A percentile compares a stretch with the other conserved stretches of the same genome.
Evolutionary conservation across 2,329 filamentous ascomycete species (phyloP).

Genomic region (Aspergillus alliaceus): DNA sequence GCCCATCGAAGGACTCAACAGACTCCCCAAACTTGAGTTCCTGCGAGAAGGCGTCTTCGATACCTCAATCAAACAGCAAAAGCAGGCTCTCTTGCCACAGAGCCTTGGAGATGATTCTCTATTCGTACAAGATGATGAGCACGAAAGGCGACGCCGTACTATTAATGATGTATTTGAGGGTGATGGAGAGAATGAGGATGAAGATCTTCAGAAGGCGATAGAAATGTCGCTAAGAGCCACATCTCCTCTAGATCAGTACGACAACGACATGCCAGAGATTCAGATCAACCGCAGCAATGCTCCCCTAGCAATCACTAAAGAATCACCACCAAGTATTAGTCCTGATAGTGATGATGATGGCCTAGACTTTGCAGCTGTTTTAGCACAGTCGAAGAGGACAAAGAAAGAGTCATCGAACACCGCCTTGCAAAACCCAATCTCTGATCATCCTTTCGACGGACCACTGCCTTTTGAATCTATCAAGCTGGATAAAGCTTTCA

Average conservation of each 20-base stretch:
- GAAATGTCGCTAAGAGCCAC: slow-evolving; percentile 69
- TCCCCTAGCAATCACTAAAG: slow-evolving; percentile 24
- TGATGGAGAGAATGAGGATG: slow-evolving; percentile 55
- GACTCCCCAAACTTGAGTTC: slow-evolving; percentile 65
- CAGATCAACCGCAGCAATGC: slow-evolving; percentile 50
- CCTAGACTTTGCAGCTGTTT: slow-evolving; percentile 72
- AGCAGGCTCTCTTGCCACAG: slow-evolving; percentile 9
- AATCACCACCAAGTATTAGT: slow-evolving; percentile 31
- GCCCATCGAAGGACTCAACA: slow-evolving; percentile 84
- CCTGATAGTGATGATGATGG: slow-evolving; percentile 68
- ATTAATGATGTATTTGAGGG: slow-evolving; percentile 60
- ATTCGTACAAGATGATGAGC: slow-evolving; percentile 54
- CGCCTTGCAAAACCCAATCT: slow-evolving; percentile 44
- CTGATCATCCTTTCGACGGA: slow-evolving; percentile 67
- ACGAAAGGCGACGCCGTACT: slow-evolving; percentile 33
- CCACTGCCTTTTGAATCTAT: slow-evolving; percentile 85
- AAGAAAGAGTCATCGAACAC: slow-evolving; percentile 46
- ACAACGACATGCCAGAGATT: slow-evolving; percentile 39
- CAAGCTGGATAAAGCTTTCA: slow-evolving; percentile 66
- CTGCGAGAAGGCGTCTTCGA: slow-evolving; percentile 39
- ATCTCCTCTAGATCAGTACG: slow-evolving; percentile 37
- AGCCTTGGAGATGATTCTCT: slow-evolving; percentile 52
- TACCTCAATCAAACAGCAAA: slow-evolving; percentile 32
- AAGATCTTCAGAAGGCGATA: slow-evolving; percentile 79
- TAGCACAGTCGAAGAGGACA: slow-evolving; percentile 69